Evolutionary conservation across 495 filamentous ascomycete genomes (phyloP), one percentile per base, ranked within the genome.

Genomic region (Aspergillus sparsus): DNA sequence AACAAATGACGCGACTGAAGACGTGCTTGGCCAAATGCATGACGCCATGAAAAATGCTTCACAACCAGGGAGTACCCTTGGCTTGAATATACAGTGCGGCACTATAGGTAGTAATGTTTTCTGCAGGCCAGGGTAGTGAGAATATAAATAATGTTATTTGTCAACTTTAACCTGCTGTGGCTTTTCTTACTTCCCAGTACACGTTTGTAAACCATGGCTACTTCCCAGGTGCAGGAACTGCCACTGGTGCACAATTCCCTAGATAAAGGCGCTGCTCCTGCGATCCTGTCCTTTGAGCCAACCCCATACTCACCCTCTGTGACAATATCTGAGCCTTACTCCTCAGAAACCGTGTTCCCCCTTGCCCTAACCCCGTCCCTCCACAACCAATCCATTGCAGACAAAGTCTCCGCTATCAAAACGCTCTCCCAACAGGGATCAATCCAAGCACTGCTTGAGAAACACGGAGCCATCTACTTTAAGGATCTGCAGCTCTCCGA

Each of bases 401-500:
- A 39, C 33, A 57, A 57, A 32, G 44, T 57, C 33, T 45, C 55
- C 32, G 55, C 55, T 5, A 39, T 57, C 44, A 8, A 49, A 21
- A 5, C 10, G 10, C 53, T 55, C 21, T 45, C 53, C 11, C 16
- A 46, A 2, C 21, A 46, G 8, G 53, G 53, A 13, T 35, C 27
- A 3, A 47, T 56, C 54, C 9, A 33, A 11, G 7, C 21, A 5
- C 54, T 56, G 1, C 54, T 56, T 32, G 3, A 16, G 7, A 18
- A 41, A 11, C 54, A 56, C 42, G 42, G 42, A 12, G 42, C 54
- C n/a, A 54, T 54, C 15, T 54, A 54, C 52, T 54, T 54, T 16
- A 42, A 42, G 16, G 15, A 31, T 21, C 52, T 54, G 6, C 35
- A 54, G 5, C 52, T 54, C 6, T 4, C 52, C 1, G 6, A 16